Base-by-base conservation (phyloP, 768 basidiomycete genomes). In the Mycena latifolia region DNA sequence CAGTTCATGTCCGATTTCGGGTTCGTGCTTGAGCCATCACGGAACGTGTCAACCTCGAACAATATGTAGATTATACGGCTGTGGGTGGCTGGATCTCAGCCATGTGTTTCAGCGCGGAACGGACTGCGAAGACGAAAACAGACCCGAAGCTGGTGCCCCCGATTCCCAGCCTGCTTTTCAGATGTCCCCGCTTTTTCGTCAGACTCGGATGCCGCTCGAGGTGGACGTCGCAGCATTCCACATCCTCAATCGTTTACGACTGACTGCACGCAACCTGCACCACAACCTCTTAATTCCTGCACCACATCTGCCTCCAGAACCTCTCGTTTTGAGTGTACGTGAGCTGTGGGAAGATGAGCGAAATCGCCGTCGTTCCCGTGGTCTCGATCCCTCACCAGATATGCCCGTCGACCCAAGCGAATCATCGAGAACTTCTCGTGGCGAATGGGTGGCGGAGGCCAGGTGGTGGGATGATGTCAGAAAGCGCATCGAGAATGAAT, bases 331-430 rank as follows among this genome's bases (percentile, higher is more conserved):
- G 45, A 91, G 94, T 72, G 92, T 99, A 50, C 89, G 93, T 67
- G 97, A 98, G 78, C 83, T 99, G 2, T 99, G 97, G 97, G 94
- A 96, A 55, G 96, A 98, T 72, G 97, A 99, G 78, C 88, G 92
- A n/a, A 83, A 84, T 14, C 87, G 95, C 11, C 85, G 96, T 22
- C 76, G 77, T 27, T 83, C 82, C 5, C 86, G 84, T 35, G 95
- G 95, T 1, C 82, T 96, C 35, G 74, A 86, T 64, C 89, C 95
- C 7, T 87, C 92, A 20, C 92, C 92, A 15, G 86, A 86, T 46
- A 81, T 95, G 61, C 93, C 94, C 17, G 77, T 87, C 35, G 91
- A 92, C 74, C 85, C 84, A 55, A 92, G 88, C 71, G 90, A 87
- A 65, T 84, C 85, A 9, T 86, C 85, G 8, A 83, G 92, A 75